A percentile compares a stretch with the other conserved stretches of the same genome.
Conservation (phyloP, 2,329 filamentous ascomycete genomes). For the Botrytis elliptica region DNA sequence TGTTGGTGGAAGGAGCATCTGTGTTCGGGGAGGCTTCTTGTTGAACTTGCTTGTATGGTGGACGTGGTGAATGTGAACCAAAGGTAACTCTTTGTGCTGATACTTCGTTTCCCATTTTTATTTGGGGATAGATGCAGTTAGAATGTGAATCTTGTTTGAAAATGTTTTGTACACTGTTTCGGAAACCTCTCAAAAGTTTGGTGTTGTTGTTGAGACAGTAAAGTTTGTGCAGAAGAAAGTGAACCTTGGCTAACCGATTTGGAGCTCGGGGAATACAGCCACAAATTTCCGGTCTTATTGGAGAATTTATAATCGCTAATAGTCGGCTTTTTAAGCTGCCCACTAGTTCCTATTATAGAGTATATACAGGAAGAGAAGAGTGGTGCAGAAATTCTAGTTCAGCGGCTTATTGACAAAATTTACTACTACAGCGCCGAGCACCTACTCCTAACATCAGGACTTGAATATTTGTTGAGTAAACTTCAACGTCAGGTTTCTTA, state of each 20-base stretch:
- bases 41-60: too few species aligned
- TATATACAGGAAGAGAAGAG: not conserved
- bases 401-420: not conserved
- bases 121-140: not conserved
- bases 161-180: too few species aligned
- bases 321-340: too few species aligned
- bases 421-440: not conserved
- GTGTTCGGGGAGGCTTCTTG: too few species aligned
- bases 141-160: not conserved
- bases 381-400: not conserved
- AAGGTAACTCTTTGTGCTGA: not conserved
- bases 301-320: not conserved
- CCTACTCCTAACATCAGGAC: not conserved
- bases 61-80: not conserved
- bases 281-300: not conserved
- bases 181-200: not conserved
- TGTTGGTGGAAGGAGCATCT: too few species aligned
- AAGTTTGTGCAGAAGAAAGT: not conserved
- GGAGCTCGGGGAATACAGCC: not conserved
- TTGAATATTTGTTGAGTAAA: not conserved
- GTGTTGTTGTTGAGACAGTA: not conserved
- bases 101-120: not conserved
- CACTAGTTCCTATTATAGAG: not conserved
- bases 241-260: not conserved
- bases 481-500: not conserved